phyloP scores from a whole-genome alignment of 805 yeast genomes.

The Saccharomycopsis guyanensis region DNA sequence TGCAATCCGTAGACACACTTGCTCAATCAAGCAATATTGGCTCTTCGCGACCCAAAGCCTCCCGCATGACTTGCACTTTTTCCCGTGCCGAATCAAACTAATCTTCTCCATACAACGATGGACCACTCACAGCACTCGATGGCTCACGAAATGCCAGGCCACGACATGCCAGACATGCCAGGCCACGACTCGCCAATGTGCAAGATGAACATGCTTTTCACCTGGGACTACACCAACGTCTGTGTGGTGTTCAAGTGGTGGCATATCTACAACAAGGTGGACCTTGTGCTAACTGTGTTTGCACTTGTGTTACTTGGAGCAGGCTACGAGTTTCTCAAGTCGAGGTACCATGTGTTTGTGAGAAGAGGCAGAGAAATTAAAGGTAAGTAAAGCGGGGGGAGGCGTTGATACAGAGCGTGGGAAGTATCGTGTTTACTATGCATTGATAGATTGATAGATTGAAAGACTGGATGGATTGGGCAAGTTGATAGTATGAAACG shows the following conservation, averaged over 20 bases:
- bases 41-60: too few species aligned
- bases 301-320: constrained; percentile 42
- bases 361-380: background rate
- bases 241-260: constrained; percentile 76
- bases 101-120: too few species aligned
- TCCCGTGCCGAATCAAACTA: too few species aligned
- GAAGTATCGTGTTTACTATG: too few species aligned
- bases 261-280: constrained; percentile 52
- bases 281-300: constrained; percentile 45
- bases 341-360: constrained; percentile 4
- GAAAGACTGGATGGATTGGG: too few species aligned
- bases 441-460: too few species aligned
- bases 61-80: too few species aligned
- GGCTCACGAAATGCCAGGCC: constrained; percentile 25
- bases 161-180: constrained; percentile 46
- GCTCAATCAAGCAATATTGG: too few species aligned
- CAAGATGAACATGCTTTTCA: constrained; percentile 49
- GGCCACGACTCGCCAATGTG: constrained; percentile 25
- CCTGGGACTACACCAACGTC: constrained; percentile 68
- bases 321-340: constrained; percentile 55
- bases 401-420: too few species aligned
- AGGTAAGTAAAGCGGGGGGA: too few species aligned
- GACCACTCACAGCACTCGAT: background rate
- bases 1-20: too few species aligned
- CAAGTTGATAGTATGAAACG: too few species aligned